Evolutionary conservation across 192 early-diverging fungal genomes (phyloP), one percentile per base, ranked within the genome.

Genomic region (Globomyces pollinis-pini): DNA sequence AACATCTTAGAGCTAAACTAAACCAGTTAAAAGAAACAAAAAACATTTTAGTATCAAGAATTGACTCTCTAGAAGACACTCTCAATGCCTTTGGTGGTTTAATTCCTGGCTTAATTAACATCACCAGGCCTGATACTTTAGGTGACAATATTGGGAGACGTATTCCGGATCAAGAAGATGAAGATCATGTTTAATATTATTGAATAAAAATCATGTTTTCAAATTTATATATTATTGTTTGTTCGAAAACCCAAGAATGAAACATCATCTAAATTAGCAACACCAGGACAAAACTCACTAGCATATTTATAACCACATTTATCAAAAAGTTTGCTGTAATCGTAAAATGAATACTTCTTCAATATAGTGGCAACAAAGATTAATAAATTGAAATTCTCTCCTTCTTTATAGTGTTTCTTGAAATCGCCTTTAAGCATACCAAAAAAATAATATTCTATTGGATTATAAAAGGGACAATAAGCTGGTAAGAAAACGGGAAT

Each of bases 391-490:
- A 29, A 9, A 30, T 24, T 50, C n/a, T 50, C 11, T 26, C 47
- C 47, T 50, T 50, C 47, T 26, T 6, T 50, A 26, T 50, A 50
- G 24, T 29, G 28, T 50, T 30, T 50, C 24, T 20, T 50, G n/a
- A 50, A 50, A 24, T 50, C 47, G 2, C 29, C 11, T 34, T 68
- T 68, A 18, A 68, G 57, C 13, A 58, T 35, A 9, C 61, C 57
- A 51, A 68, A 68, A 1, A 68, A 24, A 1, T 58, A 45, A n/a
- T n/a, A n/a, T 50, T 68, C 67, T 57, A 68, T 68, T 1, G 55
- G 53, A 38, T 63, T 68, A 35, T 58, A 63, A 32, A 63, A 63
- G 34, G 60, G 66, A 50, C 61, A 58, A 33, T 64, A 68, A 0
- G 67, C 61, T 29, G 66, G 61, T 9, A 68, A 39, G 34, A 58